phyloP scores from a whole-genome alignment of 805 yeast genomes.

The Wickerhamiella kurtzmanii region DNA sequence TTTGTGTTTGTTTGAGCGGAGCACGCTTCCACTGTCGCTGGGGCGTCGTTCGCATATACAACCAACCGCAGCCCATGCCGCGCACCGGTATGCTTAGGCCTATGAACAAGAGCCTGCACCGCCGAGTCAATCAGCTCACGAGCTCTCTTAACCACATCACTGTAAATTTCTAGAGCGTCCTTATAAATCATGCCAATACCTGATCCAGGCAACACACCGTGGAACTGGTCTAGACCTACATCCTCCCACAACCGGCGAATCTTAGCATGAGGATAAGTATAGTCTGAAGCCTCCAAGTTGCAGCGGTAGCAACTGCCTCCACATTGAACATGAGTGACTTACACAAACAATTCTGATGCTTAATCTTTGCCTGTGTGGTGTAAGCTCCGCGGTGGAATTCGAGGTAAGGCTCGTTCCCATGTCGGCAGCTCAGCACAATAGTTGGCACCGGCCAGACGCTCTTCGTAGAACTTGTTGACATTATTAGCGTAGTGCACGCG shows the following conservation, averaged over 20 bases:
- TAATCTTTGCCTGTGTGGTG: conserved; percentile 82
- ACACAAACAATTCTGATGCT: conserved; percentile 60
- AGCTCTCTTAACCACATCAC: conserved; percentile 40
- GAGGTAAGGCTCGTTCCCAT: conserved; percentile 88
- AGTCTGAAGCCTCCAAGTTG: conserved; percentile 37
- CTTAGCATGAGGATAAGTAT: conserved; percentile 61
- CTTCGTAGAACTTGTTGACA: conserved; percentile 55
- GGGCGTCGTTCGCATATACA: conserved; percentile 11
- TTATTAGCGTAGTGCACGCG: conserved; percentile 56
- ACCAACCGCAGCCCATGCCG: conserved; percentile 16
- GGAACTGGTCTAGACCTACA: conserved; percentile 83
- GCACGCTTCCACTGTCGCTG: background rate
- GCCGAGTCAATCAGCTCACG: conserved; percentile 41
- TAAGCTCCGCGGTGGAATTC: conserved; percentile 97
- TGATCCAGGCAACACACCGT: conserved; percentile 95
- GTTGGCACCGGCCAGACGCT: conserved; percentile 46
- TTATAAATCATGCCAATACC: conserved; percentile 91
- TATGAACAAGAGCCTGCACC: conserved; percentile 30
- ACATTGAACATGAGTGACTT: conserved; percentile 74
- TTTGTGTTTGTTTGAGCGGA: background rate
- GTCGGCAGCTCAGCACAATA: conserved; percentile 59
- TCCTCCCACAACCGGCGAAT: conserved; percentile 75
- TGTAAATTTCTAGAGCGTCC: conserved; percentile 71
- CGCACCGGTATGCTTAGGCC: conserved; percentile 4
- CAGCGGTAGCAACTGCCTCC: conserved; percentile 72